Conservation (phyloP, 331 rosid genomes). For the Malus hybrid region DNA sequence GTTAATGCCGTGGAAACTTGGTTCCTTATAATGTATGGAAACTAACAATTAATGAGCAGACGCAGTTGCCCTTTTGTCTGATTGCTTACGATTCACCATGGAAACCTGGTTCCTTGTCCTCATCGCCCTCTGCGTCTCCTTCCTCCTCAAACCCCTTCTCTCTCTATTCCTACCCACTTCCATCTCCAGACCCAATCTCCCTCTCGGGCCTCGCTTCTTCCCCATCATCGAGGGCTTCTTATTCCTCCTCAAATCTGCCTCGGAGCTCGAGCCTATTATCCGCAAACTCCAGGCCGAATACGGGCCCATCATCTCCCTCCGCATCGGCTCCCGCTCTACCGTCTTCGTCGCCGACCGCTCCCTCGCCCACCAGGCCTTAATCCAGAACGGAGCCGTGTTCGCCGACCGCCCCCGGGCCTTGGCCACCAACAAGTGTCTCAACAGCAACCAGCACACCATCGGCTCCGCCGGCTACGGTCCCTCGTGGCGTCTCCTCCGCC, state of each 20-base stretch:
- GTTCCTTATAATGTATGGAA: too few relatives aligned
- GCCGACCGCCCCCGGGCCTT: constrained; percentile 48
- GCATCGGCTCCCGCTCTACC: constrained; percentile 21
- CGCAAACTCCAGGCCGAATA: constrained; percentile 24
- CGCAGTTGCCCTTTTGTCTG: neutral
- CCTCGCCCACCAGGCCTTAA: constrained; percentile 55
- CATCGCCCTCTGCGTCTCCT: constrained; percentile 1
- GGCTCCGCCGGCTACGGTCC: constrained; percentile 49
- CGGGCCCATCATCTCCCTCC: constrained; percentile 59
- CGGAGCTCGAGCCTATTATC: constrained; percentile 30
- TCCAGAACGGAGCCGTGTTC: constrained; percentile 47
- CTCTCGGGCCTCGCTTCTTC: constrained; percentile 55
- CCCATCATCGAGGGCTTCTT: constrained; percentile 27
- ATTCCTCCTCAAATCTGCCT: constrained; percentile 17
- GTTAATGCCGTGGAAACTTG: too few relatives aligned
- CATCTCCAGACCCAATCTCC: constrained; percentile 21
- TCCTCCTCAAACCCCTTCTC: constrained; percentile 12
- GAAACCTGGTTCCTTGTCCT: constrained; percentile 22
- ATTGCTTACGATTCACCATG: neutral
- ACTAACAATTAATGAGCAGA: too few relatives aligned
- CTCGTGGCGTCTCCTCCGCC: constrained; percentile 57
- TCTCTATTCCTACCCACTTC: neutral
- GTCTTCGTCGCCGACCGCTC: constrained; percentile 41
- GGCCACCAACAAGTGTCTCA: constrained; percentile 18
- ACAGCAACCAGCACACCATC: constrained; percentile 39